Percentiles rank a stretch among this genome's conserved stretches.
These are phyloP conservation scores for Aspergillus indologenus DNA, from an alignment of 495 filamentous ascomycete genomes.

Conservation along the genomic window DNA sequence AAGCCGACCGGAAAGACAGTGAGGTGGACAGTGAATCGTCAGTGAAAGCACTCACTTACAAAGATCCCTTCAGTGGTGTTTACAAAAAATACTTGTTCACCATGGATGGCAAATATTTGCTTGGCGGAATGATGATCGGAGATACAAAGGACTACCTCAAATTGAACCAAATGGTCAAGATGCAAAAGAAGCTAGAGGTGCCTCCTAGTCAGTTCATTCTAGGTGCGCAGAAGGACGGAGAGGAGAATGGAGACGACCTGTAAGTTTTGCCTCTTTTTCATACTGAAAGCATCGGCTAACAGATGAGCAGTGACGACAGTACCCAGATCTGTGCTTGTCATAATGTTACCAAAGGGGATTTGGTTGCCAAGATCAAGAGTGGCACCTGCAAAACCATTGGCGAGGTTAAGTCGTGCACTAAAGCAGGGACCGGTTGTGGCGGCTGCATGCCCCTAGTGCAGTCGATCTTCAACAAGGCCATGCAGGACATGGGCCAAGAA, in stretches of 20 bases:
- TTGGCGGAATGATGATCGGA: conserved; percentile 98
- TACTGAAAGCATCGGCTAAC: not conserved
- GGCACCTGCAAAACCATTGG: conserved; percentile 82
- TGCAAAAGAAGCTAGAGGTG: conserved; percentile 76
- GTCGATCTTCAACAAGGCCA: conserved; percentile 89
- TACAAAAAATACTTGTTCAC: conserved; percentile 98
- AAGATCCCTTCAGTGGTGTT: conserved; percentile 87
- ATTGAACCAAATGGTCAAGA: conserved; percentile 90
- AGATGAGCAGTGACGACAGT: conserved; percentile 61
- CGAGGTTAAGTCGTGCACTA: conserved; percentile 90
- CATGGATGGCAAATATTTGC: conserved; percentile 83
- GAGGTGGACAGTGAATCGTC: conserved; percentile 43
- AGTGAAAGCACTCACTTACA: conserved; percentile 88
- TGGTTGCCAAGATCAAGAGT: conserved; percentile 70
- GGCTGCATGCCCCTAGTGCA: conserved; percentile 93
- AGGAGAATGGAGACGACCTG: conserved; percentile 69
- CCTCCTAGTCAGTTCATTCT: conserved; percentile 89
- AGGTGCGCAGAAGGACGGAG: conserved; percentile 69
- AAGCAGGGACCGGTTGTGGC: conserved; percentile 91
- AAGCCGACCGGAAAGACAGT: conserved; percentile 25
- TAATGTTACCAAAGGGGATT: conserved; percentile 88
- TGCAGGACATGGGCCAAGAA: conserved; percentile 87
- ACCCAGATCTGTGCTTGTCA: conserved; percentile 96
- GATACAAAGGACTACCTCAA: conserved; percentile 95
- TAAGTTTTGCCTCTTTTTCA: conserved; percentile 29